Conservation (phyloP, 352 stramenopile species). For the Pythium rhizo-oryzae region DNA sequence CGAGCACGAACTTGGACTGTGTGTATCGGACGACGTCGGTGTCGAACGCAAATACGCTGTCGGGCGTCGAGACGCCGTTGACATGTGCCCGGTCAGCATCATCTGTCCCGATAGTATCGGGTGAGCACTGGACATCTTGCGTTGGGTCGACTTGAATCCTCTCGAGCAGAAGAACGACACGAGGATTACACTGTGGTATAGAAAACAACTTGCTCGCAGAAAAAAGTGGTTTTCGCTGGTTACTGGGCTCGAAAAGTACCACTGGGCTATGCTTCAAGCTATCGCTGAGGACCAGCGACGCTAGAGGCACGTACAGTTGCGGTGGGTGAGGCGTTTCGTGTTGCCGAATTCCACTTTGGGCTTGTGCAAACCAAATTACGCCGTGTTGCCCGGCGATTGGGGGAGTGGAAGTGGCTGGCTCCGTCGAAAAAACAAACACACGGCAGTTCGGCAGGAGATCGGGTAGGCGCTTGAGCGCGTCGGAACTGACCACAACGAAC, state of each 20-base stretch:
- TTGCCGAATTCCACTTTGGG: no score
- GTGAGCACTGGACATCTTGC: no score
- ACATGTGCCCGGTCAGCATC: not conserved
- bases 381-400: not conserved
- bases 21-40: not conserved
- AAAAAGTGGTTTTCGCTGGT: not conserved
- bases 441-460: no score
- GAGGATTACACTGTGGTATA: not conserved
- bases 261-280: not conserved
- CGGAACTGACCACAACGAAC: not conserved
- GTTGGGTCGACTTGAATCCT: no score
- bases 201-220: not conserved
- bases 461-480: no score
- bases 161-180: no score
- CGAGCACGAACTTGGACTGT: slow-evolving; percentile 55
- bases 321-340: not conserved
- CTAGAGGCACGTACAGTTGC: not conserved
- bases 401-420: no score
- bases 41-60: not conserved
- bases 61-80: no score
- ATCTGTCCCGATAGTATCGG: no score
- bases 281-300: not conserved
- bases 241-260: not conserved
- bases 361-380: no score
- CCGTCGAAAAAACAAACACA: no score